Conservation (phyloP, 495 filamentous ascomycete species). For the Penicillium daleae region DNA sequence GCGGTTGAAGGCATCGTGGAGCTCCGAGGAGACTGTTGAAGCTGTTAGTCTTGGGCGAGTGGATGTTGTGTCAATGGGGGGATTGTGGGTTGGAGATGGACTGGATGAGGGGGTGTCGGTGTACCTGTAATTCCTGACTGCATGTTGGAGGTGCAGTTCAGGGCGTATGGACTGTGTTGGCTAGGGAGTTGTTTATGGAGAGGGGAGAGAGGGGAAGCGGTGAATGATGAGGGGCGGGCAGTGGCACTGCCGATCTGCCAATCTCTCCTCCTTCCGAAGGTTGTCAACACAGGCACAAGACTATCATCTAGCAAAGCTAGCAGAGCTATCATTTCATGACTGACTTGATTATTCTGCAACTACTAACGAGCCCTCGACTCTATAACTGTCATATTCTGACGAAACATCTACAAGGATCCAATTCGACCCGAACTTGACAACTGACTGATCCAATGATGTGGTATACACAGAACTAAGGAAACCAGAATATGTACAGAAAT, state of each 20-base stretch:
- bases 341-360: neutral
- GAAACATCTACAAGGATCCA: neutral
- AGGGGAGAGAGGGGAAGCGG: slow-evolving; percentile 25
- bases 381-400: neutral
- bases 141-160: slow-evolving; percentile 55
- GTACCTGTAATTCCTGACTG: slow-evolving; percentile 88
- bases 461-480: slow-evolving; percentile 33
- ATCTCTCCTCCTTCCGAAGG: neutral
- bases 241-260: neutral
- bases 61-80: slow-evolving; percentile 3
- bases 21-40: slow-evolving; percentile 76
- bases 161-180: slow-evolving; percentile 1
- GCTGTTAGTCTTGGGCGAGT: slow-evolving; percentile 18
- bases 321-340: neutral
- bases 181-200: slow-evolving; percentile 29
- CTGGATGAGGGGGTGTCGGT: slow-evolving; percentile 1
- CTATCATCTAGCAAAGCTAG: neutral
- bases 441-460: slow-evolving; percentile 22
- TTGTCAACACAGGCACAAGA: neutral
- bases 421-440: neutral
- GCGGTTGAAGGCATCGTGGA: slow-evolving; percentile 77
- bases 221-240: slow-evolving; percentile 24
- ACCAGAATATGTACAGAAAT: slow-evolving; percentile 31
- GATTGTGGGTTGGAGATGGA: neutral
- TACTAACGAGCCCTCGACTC: neutral